Evolutionary conservation across 805 yeast species (phyloP), one percentile per base, ranked within the genome.

Genomic region (Wickerhamiella azyma): DNA sequence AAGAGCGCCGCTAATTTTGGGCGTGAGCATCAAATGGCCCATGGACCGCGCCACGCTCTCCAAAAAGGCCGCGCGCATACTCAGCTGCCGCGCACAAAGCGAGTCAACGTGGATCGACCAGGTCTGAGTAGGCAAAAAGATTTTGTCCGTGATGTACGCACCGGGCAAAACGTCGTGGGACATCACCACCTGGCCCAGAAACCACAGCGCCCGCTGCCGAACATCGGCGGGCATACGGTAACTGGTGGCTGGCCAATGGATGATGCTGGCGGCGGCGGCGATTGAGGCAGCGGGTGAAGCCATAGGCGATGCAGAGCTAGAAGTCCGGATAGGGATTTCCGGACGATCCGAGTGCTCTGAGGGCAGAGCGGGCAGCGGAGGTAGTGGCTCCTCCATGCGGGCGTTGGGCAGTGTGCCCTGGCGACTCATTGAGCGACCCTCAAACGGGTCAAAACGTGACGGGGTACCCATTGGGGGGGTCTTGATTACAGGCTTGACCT

Each of bases 201-300:
- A 48, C 50, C 50, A 48, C 6, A 38, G 18, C 6, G 43, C 46
- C 9, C 46, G 36, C 17, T 24, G 37, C 9, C 17, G 28, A 21
- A 35, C 17, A 8, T 26, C 26, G 8, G 38, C 11, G 13, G 50
- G 48, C 10, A 44, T 30, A 13, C 29, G 41, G 17, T 6, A 14
- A 4, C 18, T 14, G 42, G 7, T 16, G 26, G 26, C 11, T 9
- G 44, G 48, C 36, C 30, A 28, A 16, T 21, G 17, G 10, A 46
- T 38, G 5, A 21, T 24, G 33, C 33, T 30, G 9, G 16, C 14
- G 14, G 16, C 33, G 9, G 24, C 24, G 14, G 16, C 33, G 9
- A 7, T 7, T 21, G 24, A 21, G 24, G 24, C 6, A 4, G 24
- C 24, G 24, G 4, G 24, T 4, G 24, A 21, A 5, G 24, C 24